Base-by-base conservation (phyloP, 164 flowering plant genomes). In the Malania oleifera region DNA sequence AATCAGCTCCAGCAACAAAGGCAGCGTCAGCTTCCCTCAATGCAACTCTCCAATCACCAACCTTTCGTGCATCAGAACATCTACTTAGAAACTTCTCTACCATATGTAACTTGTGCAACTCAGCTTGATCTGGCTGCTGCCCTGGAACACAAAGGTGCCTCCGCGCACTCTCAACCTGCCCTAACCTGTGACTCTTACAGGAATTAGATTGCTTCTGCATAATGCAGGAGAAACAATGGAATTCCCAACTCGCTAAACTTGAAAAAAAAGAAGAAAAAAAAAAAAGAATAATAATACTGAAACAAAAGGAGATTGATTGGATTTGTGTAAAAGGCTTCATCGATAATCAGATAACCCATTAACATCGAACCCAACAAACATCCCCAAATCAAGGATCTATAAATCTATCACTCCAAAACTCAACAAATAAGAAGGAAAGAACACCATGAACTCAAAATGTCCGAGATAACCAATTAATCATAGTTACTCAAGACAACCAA, bases 21-120 rank as follows among this genome's bases (percentile, higher is more conserved):
- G 73, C 75, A 37, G 75, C 73, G 39, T 75, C 82, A 58, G 38
- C 28, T 70, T 78, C 82, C 56, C 62, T 60, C 61, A 78, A 38
- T 14, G 35, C 73, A 48, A 61, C 63, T 34, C 45, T 73, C 82
- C 82, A 78, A 24, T 78, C 75, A 31, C 60, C 48, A 18, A 54
- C 43, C 39, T 57, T 75, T 20, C 82, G 60, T n/a, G 75, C 71
- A 62, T 75, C 67, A 48, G 64, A 11, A 24, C 79, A 75, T 66
- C 48, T 56, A 29, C 38, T 59, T 0, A 75, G 23, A 67, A 75
- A 77, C 61, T 64, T 63, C 61, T 78, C 82, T 19, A 75, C 58
- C 8, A 45, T 19, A 31, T 62, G 69, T 50, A 75, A 57, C 55
- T 73, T 78, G 14, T 63, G 61, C 59, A 70, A 11, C 53, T 70